Evolutionary conservation across 2,329 filamentous ascomycete genomes (phyloP).

Genomic region (Colletotrichum graminicola): DNA sequence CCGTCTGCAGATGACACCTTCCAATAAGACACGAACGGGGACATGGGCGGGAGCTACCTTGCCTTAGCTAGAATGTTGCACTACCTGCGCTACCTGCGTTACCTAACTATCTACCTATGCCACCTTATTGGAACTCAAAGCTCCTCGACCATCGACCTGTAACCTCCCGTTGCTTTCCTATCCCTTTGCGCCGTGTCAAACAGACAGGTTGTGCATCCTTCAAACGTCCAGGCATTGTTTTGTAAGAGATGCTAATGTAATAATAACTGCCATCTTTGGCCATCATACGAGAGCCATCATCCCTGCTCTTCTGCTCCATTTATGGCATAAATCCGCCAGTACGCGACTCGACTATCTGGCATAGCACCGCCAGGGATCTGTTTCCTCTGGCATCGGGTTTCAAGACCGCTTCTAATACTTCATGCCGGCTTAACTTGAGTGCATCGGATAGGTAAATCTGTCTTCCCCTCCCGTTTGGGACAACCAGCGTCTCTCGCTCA

Average conservation of each 20-base stretch:
- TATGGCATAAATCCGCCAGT: conserved; percentile 40
- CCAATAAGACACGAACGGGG: conserved; percentile 38
- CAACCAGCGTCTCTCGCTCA: neutral
- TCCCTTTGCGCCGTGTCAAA: conserved; percentile 18
- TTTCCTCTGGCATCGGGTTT: conserved; percentile 41
- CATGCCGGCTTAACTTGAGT: conserved; percentile 36
- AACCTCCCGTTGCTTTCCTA: conserved; percentile 19
- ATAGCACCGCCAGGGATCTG: conserved; percentile 34
- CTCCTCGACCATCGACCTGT: conserved; percentile 21
- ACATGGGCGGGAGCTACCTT: conserved; percentile 28
- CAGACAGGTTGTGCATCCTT: conserved; percentile 21
- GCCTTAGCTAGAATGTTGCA: conserved; percentile 9
- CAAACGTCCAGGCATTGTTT: conserved; percentile 21
- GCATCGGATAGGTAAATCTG: conserved; percentile 22
- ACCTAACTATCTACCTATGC: conserved; percentile 27
- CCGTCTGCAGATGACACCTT: conserved; percentile 43
- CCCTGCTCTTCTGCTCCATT: conserved; percentile 36
- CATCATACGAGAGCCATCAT: conserved; percentile 31
- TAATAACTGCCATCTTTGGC: conserved; percentile 39
- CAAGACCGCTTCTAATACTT: conserved; percentile 36
- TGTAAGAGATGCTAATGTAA: conserved; percentile 38
- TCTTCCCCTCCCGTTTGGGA: neutral
- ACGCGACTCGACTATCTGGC: conserved; percentile 35
- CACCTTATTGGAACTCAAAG: conserved; percentile 11
- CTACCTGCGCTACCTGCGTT: conserved; percentile 20